Conservation (phyloP, 108 stramenopile genomes). For the Skeletonema marinoi region DNA sequence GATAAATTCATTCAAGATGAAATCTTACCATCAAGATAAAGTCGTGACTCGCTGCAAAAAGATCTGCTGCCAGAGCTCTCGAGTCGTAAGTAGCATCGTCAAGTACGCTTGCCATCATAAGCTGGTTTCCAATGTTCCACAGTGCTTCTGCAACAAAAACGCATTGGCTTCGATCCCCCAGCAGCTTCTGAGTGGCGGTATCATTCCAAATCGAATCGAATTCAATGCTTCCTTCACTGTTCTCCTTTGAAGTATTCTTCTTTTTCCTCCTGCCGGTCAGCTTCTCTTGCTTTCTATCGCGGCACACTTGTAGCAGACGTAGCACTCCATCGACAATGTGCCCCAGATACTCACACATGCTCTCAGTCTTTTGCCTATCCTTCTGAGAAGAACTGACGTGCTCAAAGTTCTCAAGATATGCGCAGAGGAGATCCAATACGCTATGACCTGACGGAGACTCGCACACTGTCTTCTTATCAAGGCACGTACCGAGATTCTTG, state of each 20-base stretch:
- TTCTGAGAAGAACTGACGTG: slow-evolving; percentile 11
- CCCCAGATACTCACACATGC: slow-evolving; percentile 25
- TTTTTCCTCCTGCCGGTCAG: slow-evolving; percentile 24
- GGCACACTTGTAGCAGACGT: slow-evolving; percentile 14
- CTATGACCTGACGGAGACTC: slow-evolving; percentile 7
- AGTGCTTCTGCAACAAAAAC: slow-evolving; percentile 40
- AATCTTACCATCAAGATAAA: slow-evolving; percentile 28
- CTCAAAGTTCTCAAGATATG: slow-evolving; percentile 43
- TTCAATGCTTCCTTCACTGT: not conserved
- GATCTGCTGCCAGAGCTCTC: slow-evolving; percentile 33
- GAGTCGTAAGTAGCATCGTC: not conserved
- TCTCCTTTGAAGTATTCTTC: slow-evolving; percentile 12
- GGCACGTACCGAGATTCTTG: slow-evolving; percentile 3
- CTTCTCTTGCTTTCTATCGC: slow-evolving; percentile 25
- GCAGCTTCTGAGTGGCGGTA: slow-evolving; percentile 5
- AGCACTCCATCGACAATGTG: slow-evolving; percentile 24
- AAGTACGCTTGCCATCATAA: slow-evolving; percentile 18
- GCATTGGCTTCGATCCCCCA: slow-evolving; percentile 37
- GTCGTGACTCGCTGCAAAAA: slow-evolving; percentile 55
- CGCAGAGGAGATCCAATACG: slow-evolving; percentile 35
- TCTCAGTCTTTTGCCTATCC: slow-evolving; percentile 1
- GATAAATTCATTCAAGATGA: not conserved
- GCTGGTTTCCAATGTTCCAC: slow-evolving; percentile 40
- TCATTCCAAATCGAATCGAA: slow-evolving; percentile 44
- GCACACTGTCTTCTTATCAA: slow-evolving; percentile 6